Evolutionary conservation across 495 filamentous ascomycete genomes (phyloP).

Genomic region (Hypoxylon fuscum): DNA sequence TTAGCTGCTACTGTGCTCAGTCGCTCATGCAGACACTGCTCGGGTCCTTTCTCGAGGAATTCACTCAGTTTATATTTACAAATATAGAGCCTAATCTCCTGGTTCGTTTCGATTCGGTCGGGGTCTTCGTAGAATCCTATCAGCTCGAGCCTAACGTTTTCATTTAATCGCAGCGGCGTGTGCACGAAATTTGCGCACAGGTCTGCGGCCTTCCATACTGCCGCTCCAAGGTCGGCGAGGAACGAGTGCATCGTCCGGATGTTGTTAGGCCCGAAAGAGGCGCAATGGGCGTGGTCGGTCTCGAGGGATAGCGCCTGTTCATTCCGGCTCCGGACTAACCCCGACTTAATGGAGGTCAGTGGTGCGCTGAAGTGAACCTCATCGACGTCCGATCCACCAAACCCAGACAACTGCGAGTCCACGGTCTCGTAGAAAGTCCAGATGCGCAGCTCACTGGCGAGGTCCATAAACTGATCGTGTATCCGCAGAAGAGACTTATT

Average conservation of each 20-base stretch:
- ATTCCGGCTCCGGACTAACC: constrained; percentile 61
- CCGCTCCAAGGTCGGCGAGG: constrained; percentile 57
- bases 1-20: constrained; percentile 46
- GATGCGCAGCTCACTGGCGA: constrained; percentile 70
- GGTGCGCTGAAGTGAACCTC: constrained; percentile 63
- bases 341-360: constrained; percentile 69
- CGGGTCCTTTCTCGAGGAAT: constrained; percentile 57
- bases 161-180: constrained; percentile 58
- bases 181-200: constrained; percentile 48
- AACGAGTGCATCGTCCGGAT: constrained; percentile 58
- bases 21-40: constrained; percentile 52
- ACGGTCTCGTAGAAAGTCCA: constrained; percentile 73
- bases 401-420: constrained; percentile 65
- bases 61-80: constrained; percentile 60
- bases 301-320: constrained; percentile 67
- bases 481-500: constrained; percentile 57
- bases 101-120: constrained; percentile 49
- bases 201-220: constrained; percentile 54
- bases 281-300: constrained; percentile 65
- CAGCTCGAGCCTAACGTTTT: constrained; percentile 65
- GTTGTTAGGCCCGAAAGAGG: constrained; percentile 65
- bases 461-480: constrained; percentile 65
- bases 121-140: constrained; percentile 70
- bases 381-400: constrained; percentile 36
- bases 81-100: constrained; percentile 63